Base-by-base conservation (phyloP, 495 filamentous ascomycete species). In the Talaromyces liani region DNA sequence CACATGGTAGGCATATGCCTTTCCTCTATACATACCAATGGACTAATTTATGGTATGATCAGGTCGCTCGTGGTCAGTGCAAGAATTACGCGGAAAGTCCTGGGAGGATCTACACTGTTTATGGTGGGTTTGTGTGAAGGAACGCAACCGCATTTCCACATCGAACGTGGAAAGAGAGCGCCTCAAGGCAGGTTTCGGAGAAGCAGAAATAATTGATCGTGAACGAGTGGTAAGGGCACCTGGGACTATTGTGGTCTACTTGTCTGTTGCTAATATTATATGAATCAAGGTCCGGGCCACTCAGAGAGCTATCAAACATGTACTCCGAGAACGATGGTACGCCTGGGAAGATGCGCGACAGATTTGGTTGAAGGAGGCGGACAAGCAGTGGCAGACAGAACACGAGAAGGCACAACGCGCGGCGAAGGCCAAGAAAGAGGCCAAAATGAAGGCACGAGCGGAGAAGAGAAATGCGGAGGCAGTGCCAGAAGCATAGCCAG, bases 51-150 rank as follows among this genome's bases (percentile, higher is more conserved):
- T 65, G 24, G 60, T 39, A 16, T 10, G 22, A 60, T 60, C 65
- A 89, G 88, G 94, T 33, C 87, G 94, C 55, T 73, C 82, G 29
- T 99, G 95, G 95, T 83, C 80, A 31, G 86, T 88, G n/a, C 87
- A 90, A 77, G 95, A 99, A 76, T 82, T 99, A 60, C 84, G 92
- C 41, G 75, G 82, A 56, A 96, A 96, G 77, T 88, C 86, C 62
- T 99, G 92, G 92, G 91, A 97, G 51, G 93, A 97, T 73, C 77
- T 99, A 56, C 93, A 97, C 70, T 76, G 75, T 60, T 81, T 99
- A 64, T 99, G 94, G 94, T 98, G 92, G 90, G 86, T 92, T 33
- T 99, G 95, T 72, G 80, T 86, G 65, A 95, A 91, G 79, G 95
- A 99, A 76, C 84, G 89, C 67, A 99, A 99, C 73, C 84, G 90